A percentile compares a stretch with the other conserved stretches of the same genome.
These are phyloP conservation scores for Berberis thunbergii DNA, from an alignment of 164 flowering plant species.

Conservation along the genomic window DNA sequence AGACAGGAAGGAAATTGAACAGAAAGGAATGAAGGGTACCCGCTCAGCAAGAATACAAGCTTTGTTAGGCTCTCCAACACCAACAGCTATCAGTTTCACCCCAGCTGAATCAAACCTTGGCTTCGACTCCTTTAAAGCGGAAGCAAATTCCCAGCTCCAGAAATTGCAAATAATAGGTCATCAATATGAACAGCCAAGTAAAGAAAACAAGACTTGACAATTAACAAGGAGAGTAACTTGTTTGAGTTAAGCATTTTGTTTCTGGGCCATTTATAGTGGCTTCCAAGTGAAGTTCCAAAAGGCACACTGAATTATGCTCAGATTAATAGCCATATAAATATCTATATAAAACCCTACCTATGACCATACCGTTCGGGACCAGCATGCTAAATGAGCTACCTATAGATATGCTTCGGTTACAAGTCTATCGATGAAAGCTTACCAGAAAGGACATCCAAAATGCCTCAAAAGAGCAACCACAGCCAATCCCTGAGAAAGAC, in stretches of 20 bases:
- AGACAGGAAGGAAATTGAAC: neutral
- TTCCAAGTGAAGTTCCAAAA: too few species aligned
- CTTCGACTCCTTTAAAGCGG: constrained; percentile 55
- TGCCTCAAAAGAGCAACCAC: constrained; percentile 93
- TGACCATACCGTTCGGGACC: too few species aligned
- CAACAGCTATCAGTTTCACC: constrained; percentile 81
- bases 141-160: constrained; percentile 86
- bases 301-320: too few species aligned
- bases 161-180: neutral
- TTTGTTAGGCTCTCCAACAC: constrained; percentile 82
- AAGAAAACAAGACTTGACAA: too few species aligned
- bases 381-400: too few species aligned
- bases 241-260: too few species aligned
- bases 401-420: too few species aligned
- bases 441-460: constrained; percentile 92
- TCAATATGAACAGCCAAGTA: neutral
- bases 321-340: too few species aligned
- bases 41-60: constrained; percentile 75
- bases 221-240: too few species aligned
- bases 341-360: too few species aligned
- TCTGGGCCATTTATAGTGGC: too few species aligned
- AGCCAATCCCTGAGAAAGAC: constrained; percentile 55
- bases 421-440: constrained; percentile 8
- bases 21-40: constrained; percentile 26
- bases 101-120: constrained; percentile 68